Base-by-base conservation (phyloP, 345 rosid species). In the Sisymbrium irio region DNA sequence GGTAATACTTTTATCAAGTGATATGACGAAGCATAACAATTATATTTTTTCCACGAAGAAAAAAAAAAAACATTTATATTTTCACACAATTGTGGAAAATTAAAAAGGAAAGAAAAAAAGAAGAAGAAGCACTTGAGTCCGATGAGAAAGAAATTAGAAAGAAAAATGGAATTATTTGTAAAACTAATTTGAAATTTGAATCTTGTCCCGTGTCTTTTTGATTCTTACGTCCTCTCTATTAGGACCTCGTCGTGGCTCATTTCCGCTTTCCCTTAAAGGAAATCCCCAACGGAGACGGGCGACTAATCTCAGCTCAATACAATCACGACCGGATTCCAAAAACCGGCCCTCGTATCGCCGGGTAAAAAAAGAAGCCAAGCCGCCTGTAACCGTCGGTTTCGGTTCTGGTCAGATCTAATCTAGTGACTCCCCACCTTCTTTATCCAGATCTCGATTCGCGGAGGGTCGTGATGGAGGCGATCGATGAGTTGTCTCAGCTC, bases 401-500 rank as follows among this genome's bases (percentile, higher is more conserved):
- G 57, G 18, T 59, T 59, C 56, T 73, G 57, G 2, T 30, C 81
- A 70, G 77, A 61, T 75, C 72, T 59, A 58, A 44, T 20, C 75
- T 15, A 65, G 55, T 67, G 56, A 18, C 30, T 74, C 37, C 56
- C 62, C 30, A 18, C 50, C 50, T 40, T 46, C 58, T 32, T 46
- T 51, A 13, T 58, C 73, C 72, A 74, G 82, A 79, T 79, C 51
- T 76, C 11, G 65, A 62, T 76, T 69, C n/a, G 47, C 33, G 4
- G 69, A 59, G 60, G 58, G 60, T 62, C 54, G 72, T 35, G 51
- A 92, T 96, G 99, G 99, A 92, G 80, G 97, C 96, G 82, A 96
- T 96, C 82, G 98, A 92, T 49, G 98, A 96, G 78, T 79, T 96
- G 62, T 62, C 75, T 17, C 93, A 89, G 88, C 88, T 96, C n/a